Conservation (phyloP, 345 rosid species). For the Pelargonium nanum region DNA sequence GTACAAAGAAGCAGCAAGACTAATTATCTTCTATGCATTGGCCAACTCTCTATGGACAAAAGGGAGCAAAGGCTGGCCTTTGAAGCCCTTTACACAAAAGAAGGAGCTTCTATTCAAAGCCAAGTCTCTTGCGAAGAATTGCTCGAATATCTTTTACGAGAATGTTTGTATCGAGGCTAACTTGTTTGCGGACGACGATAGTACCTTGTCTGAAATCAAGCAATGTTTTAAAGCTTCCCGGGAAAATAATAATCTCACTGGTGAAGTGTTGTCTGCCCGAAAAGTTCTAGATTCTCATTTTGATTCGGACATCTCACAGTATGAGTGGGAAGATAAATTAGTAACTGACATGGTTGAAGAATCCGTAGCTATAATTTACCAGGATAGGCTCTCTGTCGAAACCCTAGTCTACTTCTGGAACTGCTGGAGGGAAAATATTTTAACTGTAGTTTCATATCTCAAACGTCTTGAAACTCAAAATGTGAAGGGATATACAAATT, state of each 20-base stretch:
- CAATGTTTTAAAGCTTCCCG: neutral
- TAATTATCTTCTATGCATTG: constrained; percentile 4
- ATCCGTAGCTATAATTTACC: neutral
- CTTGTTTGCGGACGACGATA: neutral
- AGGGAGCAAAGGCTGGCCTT: constrained; percentile 12
- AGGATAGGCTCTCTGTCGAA: neutral
- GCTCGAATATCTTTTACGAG: neutral
- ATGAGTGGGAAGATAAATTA: neutral
- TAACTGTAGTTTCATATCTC: too few relatives aligned
- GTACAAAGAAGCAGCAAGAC: constrained; percentile 2
- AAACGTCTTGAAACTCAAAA: neutral
- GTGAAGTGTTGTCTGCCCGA: constrained; percentile 9
- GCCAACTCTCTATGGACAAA: constrained; percentile 10
- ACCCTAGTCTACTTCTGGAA: constrained; percentile 7
- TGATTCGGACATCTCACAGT: neutral
- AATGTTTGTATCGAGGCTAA: neutral
- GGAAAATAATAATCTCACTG: neutral
- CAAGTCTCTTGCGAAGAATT: constrained; percentile 1
- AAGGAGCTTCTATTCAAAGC: constrained; percentile 8
- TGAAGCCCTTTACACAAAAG: constrained; percentile 5
- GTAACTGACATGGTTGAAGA: too few relatives aligned
- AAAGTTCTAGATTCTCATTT: constrained; percentile 1
- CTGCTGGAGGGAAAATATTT: constrained; percentile 4
- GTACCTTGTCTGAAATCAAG: neutral
- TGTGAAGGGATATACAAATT: neutral